phyloP scores from a whole-genome alignment of 2,329 filamentous ascomycete species.

The Sclerotinia trifoliorum region DNA sequence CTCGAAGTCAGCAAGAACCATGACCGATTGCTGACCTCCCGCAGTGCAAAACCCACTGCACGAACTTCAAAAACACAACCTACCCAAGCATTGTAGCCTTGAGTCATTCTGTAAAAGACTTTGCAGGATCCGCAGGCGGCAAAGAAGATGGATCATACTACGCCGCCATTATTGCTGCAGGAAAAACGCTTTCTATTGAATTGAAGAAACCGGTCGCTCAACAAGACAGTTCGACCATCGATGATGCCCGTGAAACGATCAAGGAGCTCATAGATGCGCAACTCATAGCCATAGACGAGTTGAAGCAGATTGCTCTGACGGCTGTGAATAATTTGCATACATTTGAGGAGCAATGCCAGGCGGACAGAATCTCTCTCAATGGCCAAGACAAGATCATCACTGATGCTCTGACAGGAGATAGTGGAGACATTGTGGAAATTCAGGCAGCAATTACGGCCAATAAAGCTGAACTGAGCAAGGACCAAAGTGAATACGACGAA shows the following conservation, averaged over 20 bases:
- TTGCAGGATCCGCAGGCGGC: not conserved
- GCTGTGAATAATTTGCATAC: not conserved
- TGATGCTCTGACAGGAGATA: not conserved
- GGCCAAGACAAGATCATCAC: not conserved
- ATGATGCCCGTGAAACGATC: not conserved
- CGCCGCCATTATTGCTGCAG: not conserved
- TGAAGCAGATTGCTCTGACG: not conserved
- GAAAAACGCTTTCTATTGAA: not conserved
- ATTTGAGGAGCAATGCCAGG: not conserved
- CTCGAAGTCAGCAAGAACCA: not conserved
- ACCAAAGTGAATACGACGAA: not conserved
- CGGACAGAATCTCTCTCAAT: not conserved
- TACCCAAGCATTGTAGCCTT: not conserved
- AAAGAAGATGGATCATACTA: not conserved
- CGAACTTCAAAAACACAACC: not conserved
- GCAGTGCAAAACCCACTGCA: not conserved
- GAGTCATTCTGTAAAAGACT: conserved; percentile 2
- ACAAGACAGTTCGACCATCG: not conserved
- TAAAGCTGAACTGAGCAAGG: not conserved
- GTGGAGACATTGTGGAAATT: not conserved
- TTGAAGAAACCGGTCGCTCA: not conserved
- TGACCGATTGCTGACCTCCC: not conserved
- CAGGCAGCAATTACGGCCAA: not conserved
- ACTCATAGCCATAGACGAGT: not conserved
- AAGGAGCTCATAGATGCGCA: not conserved